Base-by-base conservation (phyloP, 306 rosid genomes). In the Trifolium dubium region DNA sequence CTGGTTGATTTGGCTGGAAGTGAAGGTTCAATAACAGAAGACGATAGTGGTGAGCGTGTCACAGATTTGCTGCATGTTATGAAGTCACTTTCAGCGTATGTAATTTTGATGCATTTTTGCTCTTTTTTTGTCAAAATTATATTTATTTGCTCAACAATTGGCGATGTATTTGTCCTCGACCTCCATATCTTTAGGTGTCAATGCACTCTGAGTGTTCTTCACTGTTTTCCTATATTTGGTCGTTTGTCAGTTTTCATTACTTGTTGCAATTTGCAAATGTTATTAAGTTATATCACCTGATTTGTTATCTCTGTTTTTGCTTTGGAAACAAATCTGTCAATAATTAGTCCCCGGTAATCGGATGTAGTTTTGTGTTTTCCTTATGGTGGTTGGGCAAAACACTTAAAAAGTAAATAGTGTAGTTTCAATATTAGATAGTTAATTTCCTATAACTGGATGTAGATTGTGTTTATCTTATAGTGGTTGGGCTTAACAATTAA, bases 81-180 rank as follows among this genome's bases (percentile, higher is more conserved):
- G 99, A 94, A 94, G 79, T 89, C 99, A 64, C 93, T 94, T 84
- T 89, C 99, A 77, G 99, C 93, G 97, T 94, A 94, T 86, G 96
- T 82, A 59, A 46, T 72, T 81, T 63, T 77, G 74, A 12, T 65
- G 53, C 74, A 70, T 31, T 54, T 37, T 67, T 44, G 58, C 76
- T 64, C 47, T 65, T 63, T 67, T 23, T 19, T 77, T 71, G 41
- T 51, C 29, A 69, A 64, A n/a, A 63, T 55, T 76, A 41, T 60
- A 55, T 68, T 53, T 43, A 47, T 80, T 68, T 76, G 13, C 66
- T 70, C 73, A 47, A 23, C 47, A 32, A 66, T 56, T 43, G 10
- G 56, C 35, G 6, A 29, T 54, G 6, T 17, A 13, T 37, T 63
- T 63, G n/a, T 63, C 47, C 49, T 63, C 31, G 23, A 23, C 23